Conservation (phyloP, 2,329 filamentous ascomycete species). For the Davidsoniella neocaledoniae region DNA sequence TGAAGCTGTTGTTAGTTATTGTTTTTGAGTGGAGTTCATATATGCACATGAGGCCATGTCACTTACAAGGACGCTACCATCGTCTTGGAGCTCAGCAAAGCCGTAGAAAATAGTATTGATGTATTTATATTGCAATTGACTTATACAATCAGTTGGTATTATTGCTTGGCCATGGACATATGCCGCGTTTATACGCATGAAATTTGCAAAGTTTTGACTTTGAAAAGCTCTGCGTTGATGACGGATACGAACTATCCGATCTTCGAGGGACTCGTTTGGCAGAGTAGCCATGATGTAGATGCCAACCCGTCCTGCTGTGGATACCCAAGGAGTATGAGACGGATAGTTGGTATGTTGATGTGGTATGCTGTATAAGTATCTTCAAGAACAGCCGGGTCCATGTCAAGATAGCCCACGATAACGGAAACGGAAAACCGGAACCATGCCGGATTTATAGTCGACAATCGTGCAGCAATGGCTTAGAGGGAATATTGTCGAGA, state of each 20-base stretch:
- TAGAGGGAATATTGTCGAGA: neutral
- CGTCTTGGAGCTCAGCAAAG: neutral
- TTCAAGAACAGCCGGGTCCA: no score
- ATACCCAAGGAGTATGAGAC: no score
- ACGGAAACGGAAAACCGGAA: no score
- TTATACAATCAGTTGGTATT: neutral
- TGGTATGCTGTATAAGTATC: no score
- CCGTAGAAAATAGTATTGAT: neutral
- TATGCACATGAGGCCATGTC: neutral
- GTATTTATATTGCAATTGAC: neutral
- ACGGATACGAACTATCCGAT: neutral
- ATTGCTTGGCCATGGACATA: neutral
- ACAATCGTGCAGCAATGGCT: neutral
- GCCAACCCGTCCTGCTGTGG: neutral
- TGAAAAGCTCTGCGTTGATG: neutral
- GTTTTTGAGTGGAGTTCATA: neutral
- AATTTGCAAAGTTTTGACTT: neutral
- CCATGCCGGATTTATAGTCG: no score
- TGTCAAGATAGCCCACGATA: no score
- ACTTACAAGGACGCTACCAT: neutral
- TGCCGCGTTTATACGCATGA: neutral
- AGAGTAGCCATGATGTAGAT: neutral
- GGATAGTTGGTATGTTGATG: no score
- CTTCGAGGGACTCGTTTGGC: neutral
- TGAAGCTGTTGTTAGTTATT: no score